Evolutionary conservation across 352 stramenopile genomes (phyloP).

Genomic region (Pythium brachiatum): DNA sequence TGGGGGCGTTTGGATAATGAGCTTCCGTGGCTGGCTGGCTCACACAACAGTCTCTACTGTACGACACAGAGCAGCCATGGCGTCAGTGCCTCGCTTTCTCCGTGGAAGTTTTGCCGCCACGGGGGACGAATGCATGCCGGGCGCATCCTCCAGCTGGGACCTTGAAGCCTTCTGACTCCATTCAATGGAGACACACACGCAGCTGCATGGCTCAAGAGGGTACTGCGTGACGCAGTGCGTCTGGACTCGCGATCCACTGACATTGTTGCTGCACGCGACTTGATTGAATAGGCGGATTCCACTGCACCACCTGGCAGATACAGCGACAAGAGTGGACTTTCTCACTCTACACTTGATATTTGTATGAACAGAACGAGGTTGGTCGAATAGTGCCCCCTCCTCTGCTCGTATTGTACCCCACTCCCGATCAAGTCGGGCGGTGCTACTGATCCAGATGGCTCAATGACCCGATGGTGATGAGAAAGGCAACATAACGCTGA

Average conservation of each 20-base stretch:
- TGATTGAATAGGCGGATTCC: background rate
- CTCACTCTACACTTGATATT: background rate
- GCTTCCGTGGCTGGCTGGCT: background rate
- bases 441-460: background rate
- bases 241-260: too few relatives aligned
- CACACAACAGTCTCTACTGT: too few relatives aligned
- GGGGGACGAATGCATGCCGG: background rate
- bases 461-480: background rate
- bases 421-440: background rate
- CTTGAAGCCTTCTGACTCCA: background rate
- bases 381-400: background rate
- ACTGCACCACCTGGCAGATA: background rate
- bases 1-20: conserved; percentile 8
- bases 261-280: background rate
- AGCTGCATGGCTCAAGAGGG: background rate
- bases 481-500: background rate
- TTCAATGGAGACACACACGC: too few relatives aligned
- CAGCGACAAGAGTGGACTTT: background rate
- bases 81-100: background rate
- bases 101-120: background rate
- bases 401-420: background rate
- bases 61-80: background rate
- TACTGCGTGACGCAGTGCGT: too few relatives aligned
- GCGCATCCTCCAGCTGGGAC: conserved; percentile 1
- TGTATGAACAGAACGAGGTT: background rate